Evolutionary conservation across 169 alveolate genomes (phyloP), one percentile per base, ranked within the genome.

Genomic region (Plasmodium inui): DNA sequence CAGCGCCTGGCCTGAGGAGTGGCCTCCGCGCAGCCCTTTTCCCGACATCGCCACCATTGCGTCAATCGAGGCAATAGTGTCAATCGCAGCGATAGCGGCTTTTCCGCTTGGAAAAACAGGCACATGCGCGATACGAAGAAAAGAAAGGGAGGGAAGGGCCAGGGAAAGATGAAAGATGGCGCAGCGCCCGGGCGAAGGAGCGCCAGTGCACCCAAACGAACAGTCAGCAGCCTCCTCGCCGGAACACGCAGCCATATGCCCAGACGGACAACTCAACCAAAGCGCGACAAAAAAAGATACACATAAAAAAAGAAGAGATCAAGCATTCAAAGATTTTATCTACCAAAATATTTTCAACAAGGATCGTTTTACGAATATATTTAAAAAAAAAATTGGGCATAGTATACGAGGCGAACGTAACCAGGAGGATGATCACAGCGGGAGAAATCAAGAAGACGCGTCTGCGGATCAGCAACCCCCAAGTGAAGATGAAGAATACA

Each of bases 401-500:
- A 44, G 12, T 4, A 30, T 7, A 37, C 30, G 41, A 41, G 41
- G 22, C 41, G 55, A 86, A 78, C 26, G 70, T n/a, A 46, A 53
- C 26, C 17, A n/a, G 3, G 14, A 55, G 22, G 22, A 22, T 79
- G n/a, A 9, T 10, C 8, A n/a, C 9, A 19, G 7, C 19, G 34
- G 3, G 0, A 37, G 81, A 79, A 37, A 80, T 34, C 34, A 41
- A 12, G 76, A 86, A 9, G 34, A 19, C 17, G 80, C 7, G 32
- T 17, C 3, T 46, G 41, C 17, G 37, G 14, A 37, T 44, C 19
- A 22, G 1, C 39, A 78, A 22, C 53, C 22, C 46, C 14, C 17
- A 37, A 71, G 70, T 70, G 92, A 90, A 8, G 85, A 80, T 70
- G 95, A 90, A 8, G 95, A 90, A 39, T 90, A 90, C 37, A 72